Percentiles rank a stretch among this genome's conserved stretches.
Conservation (phyloP, 345 rosid genomes). For the Crucihimalaya himalaica region DNA sequence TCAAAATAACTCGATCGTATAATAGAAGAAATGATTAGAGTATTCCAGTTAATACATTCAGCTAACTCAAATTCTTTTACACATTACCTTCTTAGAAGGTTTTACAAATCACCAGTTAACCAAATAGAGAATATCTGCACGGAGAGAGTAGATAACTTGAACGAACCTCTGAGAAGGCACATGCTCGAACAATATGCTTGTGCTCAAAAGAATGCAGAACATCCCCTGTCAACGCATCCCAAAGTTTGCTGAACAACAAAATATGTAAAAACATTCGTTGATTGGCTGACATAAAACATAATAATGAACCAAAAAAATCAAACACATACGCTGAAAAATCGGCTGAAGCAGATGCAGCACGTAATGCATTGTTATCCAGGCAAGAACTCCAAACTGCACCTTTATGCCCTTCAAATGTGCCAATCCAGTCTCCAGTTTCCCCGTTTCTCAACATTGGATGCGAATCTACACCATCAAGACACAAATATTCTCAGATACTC, state of each 20-base stretch:
- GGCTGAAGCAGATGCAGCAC: constrained; percentile 97
- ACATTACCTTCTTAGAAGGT: not conserved
- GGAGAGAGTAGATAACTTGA: not conserved
- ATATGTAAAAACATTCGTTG: not conserved
- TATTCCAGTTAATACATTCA: not conserved
- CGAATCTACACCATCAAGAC: constrained; percentile 56
- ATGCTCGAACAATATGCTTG: constrained; percentile 89
- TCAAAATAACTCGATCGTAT: not conserved
- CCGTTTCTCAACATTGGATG: constrained; percentile 98
- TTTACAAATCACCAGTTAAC: not conserved
- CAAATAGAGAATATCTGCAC: not conserved
- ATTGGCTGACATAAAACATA: not conserved
- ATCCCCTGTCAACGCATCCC: constrained; percentile 94
- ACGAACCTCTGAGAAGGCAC: constrained; percentile 80
- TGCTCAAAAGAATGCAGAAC: constrained; percentile 89
- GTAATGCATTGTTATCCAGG: constrained; percentile 79
- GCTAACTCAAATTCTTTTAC: not conserved
- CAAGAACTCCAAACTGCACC: constrained; percentile 99
- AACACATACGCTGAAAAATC: constrained; percentile 84
- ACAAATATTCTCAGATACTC: not conserved
- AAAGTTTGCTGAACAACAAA: constrained; percentile 58
- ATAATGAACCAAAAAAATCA: not conserved
- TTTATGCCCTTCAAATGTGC: constrained; percentile 99
- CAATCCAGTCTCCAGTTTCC: constrained; percentile 99
- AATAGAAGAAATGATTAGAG: not conserved